Evolutionary conservation across 352 stramenopile species (phyloP), one percentile per base, ranked within the genome.

Genomic region (Nothophytophthora sp.): DNA sequence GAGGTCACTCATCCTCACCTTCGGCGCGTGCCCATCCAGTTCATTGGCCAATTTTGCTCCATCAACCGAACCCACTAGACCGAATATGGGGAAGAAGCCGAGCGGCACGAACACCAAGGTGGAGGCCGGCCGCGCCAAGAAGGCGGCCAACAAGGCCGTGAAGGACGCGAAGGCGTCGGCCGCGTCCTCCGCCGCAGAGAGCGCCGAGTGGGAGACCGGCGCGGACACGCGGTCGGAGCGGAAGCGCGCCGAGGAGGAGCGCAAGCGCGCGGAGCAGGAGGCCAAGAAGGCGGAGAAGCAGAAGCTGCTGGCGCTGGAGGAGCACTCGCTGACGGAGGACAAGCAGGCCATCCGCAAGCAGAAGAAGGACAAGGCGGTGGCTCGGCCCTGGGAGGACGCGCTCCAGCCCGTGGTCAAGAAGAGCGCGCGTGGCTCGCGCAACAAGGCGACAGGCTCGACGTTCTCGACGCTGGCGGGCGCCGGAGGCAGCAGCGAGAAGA

Each of bases 211-310:
- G 81, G 48, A 67, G 37, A 72, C 84, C 46, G 81, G 81, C 36
- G 39, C 72, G 1, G 70, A 90, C 59, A 51, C 38, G 25, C 80
- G 80, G 30, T 63, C 57, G 10, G 75, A 78, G 3, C 46, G 54
- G 12, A 60, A 60, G 18, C 70, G 67, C 27, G 64, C 85, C 47
- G 76, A 90, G 9, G 76, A 86, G 20, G 76, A 87, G 56, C 69
- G 70, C 39, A 84, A 83, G 50, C 78, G 76, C 29, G 58, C 64
- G 15, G 76, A 88, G 38, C 62, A 70, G 37, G 81, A 88, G 52
- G 73, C 71, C 27, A 83, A 85, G 49, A 88, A 88, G 62, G 74
- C 69, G n/a, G 81, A 91, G 52, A 70, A 87, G 44, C 79, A 88
- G 62, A 78, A 75, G 43, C 36, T 91, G 16, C 63, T 88, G 53